Evolutionary conservation across 805 yeast species (phyloP), one percentile per base, ranked within the genome.

Genomic region (Kuraishia borneana): DNA sequence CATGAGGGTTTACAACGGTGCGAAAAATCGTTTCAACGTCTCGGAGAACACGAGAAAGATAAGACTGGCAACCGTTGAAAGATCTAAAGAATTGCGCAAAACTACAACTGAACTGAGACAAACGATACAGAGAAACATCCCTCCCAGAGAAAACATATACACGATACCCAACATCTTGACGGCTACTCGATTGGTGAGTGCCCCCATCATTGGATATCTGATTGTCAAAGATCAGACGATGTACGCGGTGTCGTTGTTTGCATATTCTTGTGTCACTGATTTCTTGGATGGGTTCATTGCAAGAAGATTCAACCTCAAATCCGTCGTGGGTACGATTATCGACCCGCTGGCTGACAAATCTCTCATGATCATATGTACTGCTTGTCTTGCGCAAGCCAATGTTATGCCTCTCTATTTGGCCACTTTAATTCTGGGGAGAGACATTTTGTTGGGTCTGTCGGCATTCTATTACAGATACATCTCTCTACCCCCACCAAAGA

Each of bases 301-400:
- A 4, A 65, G 99, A 36, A 70, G 58, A 39, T 89, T 56, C 61
- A 76, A 84, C 36, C 62, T 81, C 68, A 70, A 75, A 46, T 76
- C 95, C 1, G 78, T 83, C 2, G 70, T 87, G 5, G 99, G 99
- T 0, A 79, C 95, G 0, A 77, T 92, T 12, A 62, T 94, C 22
- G 99, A 92, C 48, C 99, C 99, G 0, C 66, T 85, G 60, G 99
- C 98, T 0, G 99, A 92, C 52, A 92, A 92, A 52, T 63, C 82
- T 12, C 63, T 92, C 31, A 87, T 92, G 96, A 69, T 89, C 16
- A 73, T 83, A 0, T 74, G 94, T 34, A 88, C 97, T 0, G 65
- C 77, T 0, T 75, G 94, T 34, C 58, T 92, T 37, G 76, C 89
- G 0, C 68, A 76, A 43, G 60, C 77, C 9, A 67, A 76, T 33